Evolutionary conservation across 768 basidiomycete species (phyloP).

Genomic region (Boletus rubroflammeus): DNA sequence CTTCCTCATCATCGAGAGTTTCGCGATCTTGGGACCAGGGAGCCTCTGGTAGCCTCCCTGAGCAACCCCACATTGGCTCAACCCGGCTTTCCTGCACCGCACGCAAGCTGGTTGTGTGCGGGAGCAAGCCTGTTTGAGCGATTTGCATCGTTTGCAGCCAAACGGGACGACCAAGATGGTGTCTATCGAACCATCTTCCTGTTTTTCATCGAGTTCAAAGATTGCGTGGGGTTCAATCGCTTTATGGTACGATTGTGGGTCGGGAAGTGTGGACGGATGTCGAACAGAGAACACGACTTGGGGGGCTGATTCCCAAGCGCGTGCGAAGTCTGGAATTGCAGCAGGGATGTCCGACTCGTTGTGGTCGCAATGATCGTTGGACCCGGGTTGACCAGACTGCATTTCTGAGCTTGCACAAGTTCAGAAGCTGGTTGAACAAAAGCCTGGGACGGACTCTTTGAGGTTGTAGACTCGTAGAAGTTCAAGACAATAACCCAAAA

Average conservation of each 20-base stretch:
- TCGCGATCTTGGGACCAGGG: conserved; percentile 21
- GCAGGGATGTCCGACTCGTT: neutral
- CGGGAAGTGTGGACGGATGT: conserved; percentile 21
- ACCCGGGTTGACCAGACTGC: conserved; percentile 1
- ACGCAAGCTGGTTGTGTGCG: conserved; percentile 23
- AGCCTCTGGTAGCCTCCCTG: conserved; percentile 20
- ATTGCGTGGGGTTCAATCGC: conserved; percentile 20
- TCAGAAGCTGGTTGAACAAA: neutral
- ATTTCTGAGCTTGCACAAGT: conserved; percentile 1
- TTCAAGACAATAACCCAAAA: neutral
- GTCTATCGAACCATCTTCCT: conserved; percentile 2
- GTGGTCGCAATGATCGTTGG: neutral
- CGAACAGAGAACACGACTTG: conserved; percentile 22
- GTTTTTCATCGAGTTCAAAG: conserved; percentile 26
- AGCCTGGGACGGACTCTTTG: neutral
- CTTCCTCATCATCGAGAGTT: neutral
- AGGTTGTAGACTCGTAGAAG: neutral
- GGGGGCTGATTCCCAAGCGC: conserved; percentile 16
- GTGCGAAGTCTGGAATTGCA: conserved; percentile 15
- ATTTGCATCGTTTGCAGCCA: conserved; percentile 17
- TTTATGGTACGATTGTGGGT: conserved; percentile 17
- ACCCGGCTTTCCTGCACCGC: conserved; percentile 17
- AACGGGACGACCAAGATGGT: conserved; percentile 23
- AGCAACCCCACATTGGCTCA: neutral
- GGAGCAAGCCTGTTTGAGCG: conserved; percentile 18